A percentile compares a stretch with the other conserved stretches of the same genome.
Conservation (phyloP, 1,284 basidiomycete species). For the Pascua guehoae region DNA sequence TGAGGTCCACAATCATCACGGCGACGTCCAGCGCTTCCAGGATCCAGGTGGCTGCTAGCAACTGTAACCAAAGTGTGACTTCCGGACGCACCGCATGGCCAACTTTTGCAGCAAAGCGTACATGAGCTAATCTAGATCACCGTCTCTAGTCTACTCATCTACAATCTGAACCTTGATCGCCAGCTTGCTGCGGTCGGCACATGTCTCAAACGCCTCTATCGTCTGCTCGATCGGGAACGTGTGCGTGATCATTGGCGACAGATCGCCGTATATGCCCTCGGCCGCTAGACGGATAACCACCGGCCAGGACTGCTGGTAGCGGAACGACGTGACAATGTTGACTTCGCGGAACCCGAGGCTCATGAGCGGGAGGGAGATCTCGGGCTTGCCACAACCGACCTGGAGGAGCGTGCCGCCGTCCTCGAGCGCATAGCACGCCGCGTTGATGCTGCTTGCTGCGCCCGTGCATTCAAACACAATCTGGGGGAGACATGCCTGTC, state of each 20-base stretch:
- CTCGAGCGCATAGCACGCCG: constrained; percentile 30
- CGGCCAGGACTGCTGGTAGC: constrained; percentile 46
- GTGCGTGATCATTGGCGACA: constrained; percentile 47
- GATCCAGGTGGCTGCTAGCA: no score
- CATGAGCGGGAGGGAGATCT: constrained; percentile 32
- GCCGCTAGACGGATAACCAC: constrained; percentile 44
- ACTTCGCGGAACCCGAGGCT: constrained; percentile 31
- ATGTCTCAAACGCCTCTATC: constrained; percentile 47
- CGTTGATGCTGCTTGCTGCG: constrained; percentile 40
- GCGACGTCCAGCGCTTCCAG: no score
- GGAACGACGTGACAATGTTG: constrained; percentile 40
- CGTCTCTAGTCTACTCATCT: constrained; percentile 5
- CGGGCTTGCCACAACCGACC: constrained; percentile 28
- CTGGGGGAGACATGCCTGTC: constrained; percentile 23
- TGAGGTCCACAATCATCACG: no score
- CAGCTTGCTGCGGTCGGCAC: constrained; percentile 38
- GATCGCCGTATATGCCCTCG: constrained; percentile 43
- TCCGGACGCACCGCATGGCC: no score
- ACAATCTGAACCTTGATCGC: constrained; percentile 50
- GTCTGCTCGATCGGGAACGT: constrained; percentile 45
- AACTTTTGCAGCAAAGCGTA: no score
- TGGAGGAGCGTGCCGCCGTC: constrained; percentile 30
- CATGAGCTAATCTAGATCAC: no score
- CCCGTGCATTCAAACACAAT: constrained; percentile 48
- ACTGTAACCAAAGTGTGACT: no score